phyloP scores from a whole-genome alignment of 139 green algal genomes.

The Chlorella sp. region DNA sequence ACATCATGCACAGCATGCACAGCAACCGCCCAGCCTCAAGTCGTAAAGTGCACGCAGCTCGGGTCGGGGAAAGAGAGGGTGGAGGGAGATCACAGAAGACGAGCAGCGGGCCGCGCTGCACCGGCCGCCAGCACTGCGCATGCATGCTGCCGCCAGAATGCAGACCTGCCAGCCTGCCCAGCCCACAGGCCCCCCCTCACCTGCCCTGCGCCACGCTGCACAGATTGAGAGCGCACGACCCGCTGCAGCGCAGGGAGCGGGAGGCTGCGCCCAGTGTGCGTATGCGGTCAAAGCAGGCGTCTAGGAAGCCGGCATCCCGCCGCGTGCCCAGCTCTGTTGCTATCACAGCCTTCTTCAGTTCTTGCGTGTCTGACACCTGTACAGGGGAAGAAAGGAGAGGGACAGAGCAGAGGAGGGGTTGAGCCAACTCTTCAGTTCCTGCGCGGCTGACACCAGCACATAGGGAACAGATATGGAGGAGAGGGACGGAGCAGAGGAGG shows the following conservation, averaged over 20 bases:
- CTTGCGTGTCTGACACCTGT: slow-evolving; percentile 45
- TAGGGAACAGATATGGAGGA: too few relatives aligned
- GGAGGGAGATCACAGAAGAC: too few relatives aligned
- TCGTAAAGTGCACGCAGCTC: slow-evolving; percentile 95
- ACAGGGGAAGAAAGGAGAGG: too few relatives aligned
- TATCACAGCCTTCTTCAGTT: slow-evolving; percentile 78
- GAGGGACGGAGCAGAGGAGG: too few relatives aligned
- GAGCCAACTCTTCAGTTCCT: too few relatives aligned
- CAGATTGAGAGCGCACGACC: slow-evolving; percentile 93
- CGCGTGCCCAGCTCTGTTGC: slow-evolving; percentile 87
- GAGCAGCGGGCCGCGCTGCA: too few relatives aligned
- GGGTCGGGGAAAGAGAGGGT: slow-evolving; percentile 8
- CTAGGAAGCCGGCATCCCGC: slow-evolving; percentile 70
- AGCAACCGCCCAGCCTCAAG: slow-evolving; percentile 87
- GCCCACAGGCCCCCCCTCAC: background rate
- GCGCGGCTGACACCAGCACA: too few relatives aligned
- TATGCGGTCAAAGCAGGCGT: slow-evolving; percentile 81
- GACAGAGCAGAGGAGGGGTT: too few relatives aligned
- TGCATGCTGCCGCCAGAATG: background rate
- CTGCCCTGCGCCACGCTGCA: slow-evolving; percentile 71
- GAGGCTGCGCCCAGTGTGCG: slow-evolving; percentile 43
- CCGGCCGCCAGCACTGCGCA: too few relatives aligned
- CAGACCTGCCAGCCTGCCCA: background rate
- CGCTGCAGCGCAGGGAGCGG: slow-evolving; percentile 79
- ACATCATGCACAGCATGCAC: slow-evolving; percentile 68